These are phyloP conservation scores for Suhomyces vadensis DNA, from an alignment of 805 yeast species.

Conservation along the genomic window DNA sequence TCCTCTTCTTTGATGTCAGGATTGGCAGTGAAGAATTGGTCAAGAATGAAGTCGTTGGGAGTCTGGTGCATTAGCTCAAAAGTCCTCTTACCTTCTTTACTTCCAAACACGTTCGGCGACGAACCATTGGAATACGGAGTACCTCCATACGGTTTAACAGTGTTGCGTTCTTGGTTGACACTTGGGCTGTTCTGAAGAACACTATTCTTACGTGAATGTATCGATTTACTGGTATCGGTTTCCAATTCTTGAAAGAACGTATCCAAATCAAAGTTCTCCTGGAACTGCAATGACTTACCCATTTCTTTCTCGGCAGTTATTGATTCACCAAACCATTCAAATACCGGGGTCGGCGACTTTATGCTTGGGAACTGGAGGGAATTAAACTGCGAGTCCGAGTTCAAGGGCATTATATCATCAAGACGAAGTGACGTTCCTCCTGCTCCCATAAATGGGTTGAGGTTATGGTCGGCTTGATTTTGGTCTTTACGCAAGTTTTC, in stretches of 20 bases:
- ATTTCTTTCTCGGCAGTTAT: not conserved
- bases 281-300: not conserved
- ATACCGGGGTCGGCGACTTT: constrained; percentile 9
- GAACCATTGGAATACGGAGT: constrained; percentile 10
- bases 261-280: constrained; percentile 30
- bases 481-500: constrained; percentile 24
- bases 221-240: constrained; percentile 23
- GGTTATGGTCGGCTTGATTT: not conserved
- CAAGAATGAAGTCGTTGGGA: constrained; percentile 70
- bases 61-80: constrained; percentile 63
- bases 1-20: not conserved
- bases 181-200: constrained; percentile 4
- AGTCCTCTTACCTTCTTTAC: constrained; percentile 53
- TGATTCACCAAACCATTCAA: constrained; percentile 38
- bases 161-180: not conserved
- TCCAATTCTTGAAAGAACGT: constrained; percentile 52
- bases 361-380: too few relatives aligned
- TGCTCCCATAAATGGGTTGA: constrained; percentile 9
- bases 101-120: constrained; percentile 17
- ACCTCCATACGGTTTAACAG: not conserved
- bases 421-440: not conserved
- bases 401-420: not conserved
- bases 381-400: not conserved
- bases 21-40: constrained; percentile 50
- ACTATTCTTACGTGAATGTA: not conserved